These are phyloP conservation scores for Rhodotorula sphaerocarpa DNA, from an alignment of 768 basidiomycete genomes.

Conservation along the genomic window DNA sequence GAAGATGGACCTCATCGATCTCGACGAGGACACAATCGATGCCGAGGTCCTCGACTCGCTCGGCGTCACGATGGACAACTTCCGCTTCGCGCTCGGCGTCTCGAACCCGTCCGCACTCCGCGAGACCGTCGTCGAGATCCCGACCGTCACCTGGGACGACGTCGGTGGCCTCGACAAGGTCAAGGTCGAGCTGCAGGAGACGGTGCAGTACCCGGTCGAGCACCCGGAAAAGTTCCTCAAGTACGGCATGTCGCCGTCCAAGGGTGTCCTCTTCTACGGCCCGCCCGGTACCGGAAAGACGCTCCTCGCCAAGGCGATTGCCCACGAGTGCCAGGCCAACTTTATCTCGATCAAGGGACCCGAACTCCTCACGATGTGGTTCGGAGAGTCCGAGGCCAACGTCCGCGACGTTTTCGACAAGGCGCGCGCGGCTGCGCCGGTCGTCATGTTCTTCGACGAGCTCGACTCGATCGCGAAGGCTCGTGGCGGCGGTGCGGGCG, in stretches of 20 bases:
- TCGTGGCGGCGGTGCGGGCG: conserved; percentile 66
- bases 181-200: conserved; percentile 98
- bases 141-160: conserved; percentile 97
- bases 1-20: conserved; percentile 89
- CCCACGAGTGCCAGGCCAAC: conserved; percentile 99
- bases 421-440: conserved; percentile 95
- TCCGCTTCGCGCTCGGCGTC: conserved; percentile 94
- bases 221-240: conserved; percentile 99
- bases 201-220: conserved; percentile 98
- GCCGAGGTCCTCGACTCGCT: conserved; percentile 98
- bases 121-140: conserved; percentile 98
- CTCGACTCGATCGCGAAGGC: conserved; percentile 98
- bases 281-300: conserved; percentile 99
- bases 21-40: conserved; percentile 96
- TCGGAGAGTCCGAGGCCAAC: conserved; percentile 99
- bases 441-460: conserved; percentile 99
- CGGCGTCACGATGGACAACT: conserved; percentile 99
- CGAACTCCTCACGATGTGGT: conserved; percentile 99
- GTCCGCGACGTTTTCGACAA: conserved; percentile 99
- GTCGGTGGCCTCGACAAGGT: conserved; percentile 99
- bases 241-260: conserved; percentile 99
- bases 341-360: conserved; percentile 99
- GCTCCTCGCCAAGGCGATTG: conserved; percentile 93
- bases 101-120: conserved; percentile 98
- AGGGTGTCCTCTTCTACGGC: conserved; percentile 99